These are phyloP conservation scores for Fomitopsis betulina DNA, from an alignment of 1,284 basidiomycete species.

Conservation along the genomic window DNA sequence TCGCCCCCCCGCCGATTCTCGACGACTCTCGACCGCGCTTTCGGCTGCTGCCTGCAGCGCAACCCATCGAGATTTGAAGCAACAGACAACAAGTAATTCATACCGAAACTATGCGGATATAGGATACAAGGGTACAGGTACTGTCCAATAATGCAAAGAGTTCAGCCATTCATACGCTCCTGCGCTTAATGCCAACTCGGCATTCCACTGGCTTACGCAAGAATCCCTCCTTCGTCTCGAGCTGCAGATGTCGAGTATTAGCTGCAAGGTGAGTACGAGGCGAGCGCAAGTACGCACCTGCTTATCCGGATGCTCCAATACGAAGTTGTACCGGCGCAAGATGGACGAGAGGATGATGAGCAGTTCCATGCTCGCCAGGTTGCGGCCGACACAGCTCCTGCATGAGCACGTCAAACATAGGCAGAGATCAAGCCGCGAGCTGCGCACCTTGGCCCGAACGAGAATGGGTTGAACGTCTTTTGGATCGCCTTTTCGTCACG, in stretches of 20 bases:
- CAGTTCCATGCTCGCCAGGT: conserved; percentile 73
- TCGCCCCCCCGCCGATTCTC: too few relatives aligned
- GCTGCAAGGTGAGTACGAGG: too few relatives aligned
- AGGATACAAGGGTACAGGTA: too few relatives aligned
- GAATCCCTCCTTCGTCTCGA: conserved; percentile 74
- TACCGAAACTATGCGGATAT: too few relatives aligned
- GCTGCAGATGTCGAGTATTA: conserved; percentile 30
- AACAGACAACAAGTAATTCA: too few relatives aligned
- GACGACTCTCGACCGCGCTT: too few relatives aligned
- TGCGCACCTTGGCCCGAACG: conserved; percentile 56
- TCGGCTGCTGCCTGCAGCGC: too few relatives aligned
- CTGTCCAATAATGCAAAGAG: too few relatives aligned
- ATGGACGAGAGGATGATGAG: conserved; percentile 72
- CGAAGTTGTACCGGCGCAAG: conserved; percentile 68
- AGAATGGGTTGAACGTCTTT: conserved; percentile 76
- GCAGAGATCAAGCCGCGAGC: not conserved
- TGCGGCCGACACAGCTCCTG: conserved; percentile 71
- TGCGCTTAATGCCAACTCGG: conserved; percentile 60
- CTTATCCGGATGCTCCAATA: conserved; percentile 52
- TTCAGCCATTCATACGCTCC: conserved; percentile 24
- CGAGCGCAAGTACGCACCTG: conserved; percentile 38
- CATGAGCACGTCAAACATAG: not conserved
- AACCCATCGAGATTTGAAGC: too few relatives aligned
- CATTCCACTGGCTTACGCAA: conserved; percentile 70
- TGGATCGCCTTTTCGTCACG: conserved; percentile 53